Conservation (phyloP, 2,329 filamentous ascomycete species). For the Aspergillus glaucus region DNA sequence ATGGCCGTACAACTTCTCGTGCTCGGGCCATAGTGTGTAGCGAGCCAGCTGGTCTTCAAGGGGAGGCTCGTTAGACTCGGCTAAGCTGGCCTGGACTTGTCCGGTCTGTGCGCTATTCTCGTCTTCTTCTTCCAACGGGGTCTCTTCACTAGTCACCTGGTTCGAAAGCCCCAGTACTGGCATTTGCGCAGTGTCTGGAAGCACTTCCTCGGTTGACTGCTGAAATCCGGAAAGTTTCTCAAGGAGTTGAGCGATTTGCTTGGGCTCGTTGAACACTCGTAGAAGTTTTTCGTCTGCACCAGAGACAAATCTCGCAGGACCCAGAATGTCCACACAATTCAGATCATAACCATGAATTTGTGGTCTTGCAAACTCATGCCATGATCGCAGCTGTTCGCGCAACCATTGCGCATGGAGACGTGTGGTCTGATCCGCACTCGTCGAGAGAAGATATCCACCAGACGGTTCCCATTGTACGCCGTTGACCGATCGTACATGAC, state of each 20-base stretch:
- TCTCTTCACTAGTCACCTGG: slow-evolving; percentile 64
- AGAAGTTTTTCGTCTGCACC: slow-evolving; percentile 98
- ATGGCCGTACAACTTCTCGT: slow-evolving; percentile 94
- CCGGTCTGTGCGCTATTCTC: slow-evolving; percentile 33
- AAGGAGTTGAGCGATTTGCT: slow-evolving; percentile 70
- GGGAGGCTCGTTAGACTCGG: slow-evolving; percentile 67
- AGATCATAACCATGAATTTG: slow-evolving; percentile 98
- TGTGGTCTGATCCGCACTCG: slow-evolving; percentile 87
- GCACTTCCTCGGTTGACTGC: slow-evolving; percentile 29
- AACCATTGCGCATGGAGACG: slow-evolving; percentile 78
- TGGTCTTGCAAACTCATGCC: slow-evolving; percentile 93
- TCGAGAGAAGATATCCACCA: slow-evolving; percentile 81
- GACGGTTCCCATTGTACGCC: slow-evolving; percentile 77
- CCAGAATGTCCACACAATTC: slow-evolving; percentile 81
- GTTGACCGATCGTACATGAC: slow-evolving; percentile 75
- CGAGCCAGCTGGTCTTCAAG: slow-evolving; percentile 84
- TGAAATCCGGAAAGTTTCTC: slow-evolving; percentile 59
- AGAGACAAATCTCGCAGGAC: slow-evolving; percentile 72
- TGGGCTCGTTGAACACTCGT: slow-evolving; percentile 86
- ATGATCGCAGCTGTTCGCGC: slow-evolving; percentile 50
- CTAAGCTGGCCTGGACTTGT: slow-evolving; percentile 14
- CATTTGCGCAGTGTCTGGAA: slow-evolving; percentile 89
- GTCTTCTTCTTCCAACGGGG: slow-evolving; percentile 26
- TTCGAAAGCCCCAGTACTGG: slow-evolving; percentile 93
- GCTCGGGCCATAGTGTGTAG: slow-evolving; percentile 90